Evolutionary conservation across 1,139 yeast species (phyloP).

Genomic region (Protomyces pachydermus): DNA sequence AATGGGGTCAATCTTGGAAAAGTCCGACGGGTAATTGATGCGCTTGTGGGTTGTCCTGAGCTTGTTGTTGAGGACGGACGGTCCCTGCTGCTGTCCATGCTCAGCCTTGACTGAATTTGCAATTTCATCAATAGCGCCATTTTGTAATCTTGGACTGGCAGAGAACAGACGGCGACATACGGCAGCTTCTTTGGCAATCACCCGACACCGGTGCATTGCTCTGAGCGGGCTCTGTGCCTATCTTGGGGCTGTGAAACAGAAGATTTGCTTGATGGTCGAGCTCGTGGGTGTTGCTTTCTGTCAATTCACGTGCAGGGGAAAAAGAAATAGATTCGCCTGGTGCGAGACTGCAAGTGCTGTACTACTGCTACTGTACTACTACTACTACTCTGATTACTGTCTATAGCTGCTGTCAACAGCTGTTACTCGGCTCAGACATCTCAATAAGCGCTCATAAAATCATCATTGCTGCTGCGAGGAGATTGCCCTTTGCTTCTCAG

Average conservation of each 20-base stretch:
- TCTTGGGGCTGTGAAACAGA: too few species aligned
- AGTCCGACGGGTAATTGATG: conserved; percentile 38
- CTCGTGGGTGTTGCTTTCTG: too few species aligned
- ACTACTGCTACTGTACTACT: not conserved
- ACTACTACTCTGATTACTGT: too few species aligned
- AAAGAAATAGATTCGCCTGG: too few species aligned
- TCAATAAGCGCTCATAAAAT: too few species aligned
- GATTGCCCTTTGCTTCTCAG: not conserved
- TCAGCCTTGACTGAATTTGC: not conserved
- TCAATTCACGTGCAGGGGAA: too few species aligned
- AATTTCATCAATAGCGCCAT: not conserved
- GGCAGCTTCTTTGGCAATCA: not conserved
- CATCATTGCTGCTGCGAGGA: too few species aligned
- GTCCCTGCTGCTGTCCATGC: not conserved
- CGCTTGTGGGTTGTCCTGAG: conserved; percentile 32
- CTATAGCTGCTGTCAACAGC: too few species aligned
- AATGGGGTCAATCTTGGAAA: conserved; percentile 35
- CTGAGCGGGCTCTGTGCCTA: too few species aligned
- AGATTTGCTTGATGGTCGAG: too few species aligned
- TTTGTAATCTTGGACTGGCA: not conserved
- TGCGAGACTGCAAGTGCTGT: too few species aligned
- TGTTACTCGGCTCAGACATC: too few species aligned
- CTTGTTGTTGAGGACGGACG: not conserved
- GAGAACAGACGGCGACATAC: not conserved
- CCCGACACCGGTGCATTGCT: not conserved